These are phyloP conservation scores for Aspergillus sp. DNA, from an alignment of 2,329 filamentous ascomycete species.

Conservation along the genomic window DNA sequence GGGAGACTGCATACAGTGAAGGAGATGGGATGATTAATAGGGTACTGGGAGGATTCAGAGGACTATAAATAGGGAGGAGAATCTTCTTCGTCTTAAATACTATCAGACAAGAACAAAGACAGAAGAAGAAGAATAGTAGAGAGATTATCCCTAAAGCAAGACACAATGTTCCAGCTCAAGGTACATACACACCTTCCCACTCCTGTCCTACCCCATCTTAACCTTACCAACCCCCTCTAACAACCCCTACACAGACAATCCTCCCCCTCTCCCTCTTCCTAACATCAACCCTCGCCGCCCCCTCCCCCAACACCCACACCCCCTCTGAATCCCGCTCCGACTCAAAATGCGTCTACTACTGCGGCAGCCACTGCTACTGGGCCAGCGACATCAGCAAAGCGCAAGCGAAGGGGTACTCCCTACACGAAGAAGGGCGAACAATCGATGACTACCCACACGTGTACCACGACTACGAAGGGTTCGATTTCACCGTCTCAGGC, in stretches of 20 bases:
- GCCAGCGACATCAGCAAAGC: constrained; percentile 54
- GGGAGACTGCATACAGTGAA: too few relatives aligned
- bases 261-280: constrained; percentile 25
- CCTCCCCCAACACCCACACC: constrained; percentile 16
- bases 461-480: constrained; percentile 66
- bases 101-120: too few relatives aligned
- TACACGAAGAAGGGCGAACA: constrained; percentile 45
- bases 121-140: too few relatives aligned
- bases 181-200: too few relatives aligned
- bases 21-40: too few relatives aligned
- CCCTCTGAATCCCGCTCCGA: constrained; percentile 33
- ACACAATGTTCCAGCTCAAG: too few relatives aligned
- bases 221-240: too few relatives aligned
- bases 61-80: too few relatives aligned
- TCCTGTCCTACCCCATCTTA: too few relatives aligned
- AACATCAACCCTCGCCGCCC: constrained; percentile 27
- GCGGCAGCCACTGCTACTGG: constrained; percentile 58
- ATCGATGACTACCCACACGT: constrained; percentile 57
- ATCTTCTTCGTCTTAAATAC: too few relatives aligned
- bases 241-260: not conserved
- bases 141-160: too few relatives aligned
- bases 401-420: constrained; percentile 53
- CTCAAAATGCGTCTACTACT: constrained; percentile 52
- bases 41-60: too few relatives aligned
- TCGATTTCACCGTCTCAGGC: constrained; percentile 58